Conservation (phyloP, 768 basidiomycete genomes). For the Psilocybe cyanescens region DNA sequence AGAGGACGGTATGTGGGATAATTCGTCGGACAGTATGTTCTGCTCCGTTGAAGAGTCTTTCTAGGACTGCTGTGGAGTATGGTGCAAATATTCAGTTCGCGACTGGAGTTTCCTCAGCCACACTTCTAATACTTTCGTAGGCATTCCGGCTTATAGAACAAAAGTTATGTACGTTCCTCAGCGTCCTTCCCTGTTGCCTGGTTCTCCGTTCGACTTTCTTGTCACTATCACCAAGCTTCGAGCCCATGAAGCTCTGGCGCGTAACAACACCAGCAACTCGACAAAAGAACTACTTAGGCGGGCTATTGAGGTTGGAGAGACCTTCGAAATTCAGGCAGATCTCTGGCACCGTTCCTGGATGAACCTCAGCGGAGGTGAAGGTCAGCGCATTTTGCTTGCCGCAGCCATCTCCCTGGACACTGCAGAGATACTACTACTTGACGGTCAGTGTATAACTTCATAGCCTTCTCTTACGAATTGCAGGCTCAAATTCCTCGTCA, state of each 20-base stretch:
- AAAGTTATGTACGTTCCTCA: slow-evolving; percentile 88
- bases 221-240: slow-evolving; percentile 55
- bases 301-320: slow-evolving; percentile 55
- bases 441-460: slow-evolving; percentile 53
- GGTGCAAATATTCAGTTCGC: slow-evolving; percentile 28
- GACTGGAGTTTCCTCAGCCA: background rate
- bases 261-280: slow-evolving; percentile 20
- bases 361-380: slow-evolving; percentile 84
- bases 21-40: background rate
- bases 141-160: slow-evolving; percentile 78
- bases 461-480: background rate
- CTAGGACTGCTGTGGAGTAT: slow-evolving; percentile 52
- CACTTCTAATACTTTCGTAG: slow-evolving; percentile 28
- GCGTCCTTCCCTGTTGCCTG: slow-evolving; percentile 83
- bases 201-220: slow-evolving; percentile 78
- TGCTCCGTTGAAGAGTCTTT: background rate
- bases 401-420: slow-evolving; percentile 72
- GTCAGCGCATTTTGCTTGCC: slow-evolving; percentile 82
- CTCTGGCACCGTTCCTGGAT: slow-evolving; percentile 85
- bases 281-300: slow-evolving; percentile 29
- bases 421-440: slow-evolving; percentile 80
- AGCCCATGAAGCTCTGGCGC: slow-evolving; percentile 39
- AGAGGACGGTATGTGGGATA: slow-evolving; percentile 57
- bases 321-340: slow-evolving; percentile 68
- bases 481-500: background rate